These are phyloP conservation scores for Candida incommunis DNA, from an alignment of 805 yeast genomes.

Conservation along the genomic window DNA sequence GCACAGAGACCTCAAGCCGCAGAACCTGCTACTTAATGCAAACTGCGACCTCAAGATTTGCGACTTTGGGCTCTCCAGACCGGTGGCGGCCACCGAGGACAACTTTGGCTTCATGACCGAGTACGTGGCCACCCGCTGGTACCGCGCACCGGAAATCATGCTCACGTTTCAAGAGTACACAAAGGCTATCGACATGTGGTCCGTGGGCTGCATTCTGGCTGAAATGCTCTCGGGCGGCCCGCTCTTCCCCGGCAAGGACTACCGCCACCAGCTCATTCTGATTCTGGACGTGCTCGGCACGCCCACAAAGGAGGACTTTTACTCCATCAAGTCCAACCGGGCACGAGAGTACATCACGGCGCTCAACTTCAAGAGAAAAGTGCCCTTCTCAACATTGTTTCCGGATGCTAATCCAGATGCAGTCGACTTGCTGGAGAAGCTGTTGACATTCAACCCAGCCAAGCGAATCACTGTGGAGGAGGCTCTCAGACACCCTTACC, in stretches of 20 bases:
- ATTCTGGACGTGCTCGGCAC: slow-evolving; percentile 81
- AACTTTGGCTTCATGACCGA: slow-evolving; percentile 88
- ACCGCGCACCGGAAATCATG: slow-evolving; percentile 96
- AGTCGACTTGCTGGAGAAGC: slow-evolving; percentile 48
- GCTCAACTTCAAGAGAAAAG: slow-evolving; percentile 55
- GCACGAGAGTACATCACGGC: slow-evolving; percentile 81
- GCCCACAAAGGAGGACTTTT: slow-evolving; percentile 58
- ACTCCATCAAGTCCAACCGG: slow-evolving; percentile 56
- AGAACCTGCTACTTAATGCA: slow-evolving; percentile 71
- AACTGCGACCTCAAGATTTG: slow-evolving; percentile 91
- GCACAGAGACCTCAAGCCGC: slow-evolving; percentile 87
- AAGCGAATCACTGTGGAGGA: slow-evolving; percentile 72
- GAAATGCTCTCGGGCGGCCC: slow-evolving; percentile 81
- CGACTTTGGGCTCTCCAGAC: slow-evolving; percentile 82
- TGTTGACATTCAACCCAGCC: slow-evolving; percentile 72
- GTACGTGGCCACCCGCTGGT: slow-evolving; percentile 96
- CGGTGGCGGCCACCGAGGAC: slow-evolving; percentile 31
- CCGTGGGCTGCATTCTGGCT: slow-evolving; percentile 90
- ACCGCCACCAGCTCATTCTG: slow-evolving; percentile 76
- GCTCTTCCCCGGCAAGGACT: slow-evolving; percentile 86
- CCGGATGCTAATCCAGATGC: slow-evolving; percentile 50
- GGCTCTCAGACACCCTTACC: slow-evolving; percentile 78
- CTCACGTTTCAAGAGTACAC: slow-evolving; percentile 85
- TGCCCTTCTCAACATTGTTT: slow-evolving; percentile 36
- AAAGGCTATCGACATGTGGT: slow-evolving; percentile 93